These are phyloP conservation scores for Eutrema heterophyllum DNA, from an alignment of 345 rosid genomes.

Conservation along the genomic window DNA sequence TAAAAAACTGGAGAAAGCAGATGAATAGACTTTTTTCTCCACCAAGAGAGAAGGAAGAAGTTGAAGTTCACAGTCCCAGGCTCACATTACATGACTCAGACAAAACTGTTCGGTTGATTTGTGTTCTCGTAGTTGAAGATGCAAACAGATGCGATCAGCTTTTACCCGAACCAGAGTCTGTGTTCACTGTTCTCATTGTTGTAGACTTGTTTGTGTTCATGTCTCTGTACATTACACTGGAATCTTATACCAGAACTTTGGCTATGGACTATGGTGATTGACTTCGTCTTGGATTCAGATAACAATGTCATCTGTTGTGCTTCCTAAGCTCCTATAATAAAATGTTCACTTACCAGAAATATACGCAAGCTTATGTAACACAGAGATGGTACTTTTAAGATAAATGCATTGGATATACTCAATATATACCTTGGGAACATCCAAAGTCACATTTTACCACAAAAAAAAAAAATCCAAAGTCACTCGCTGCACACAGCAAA, in stretches of 20 bases:
- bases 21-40: neutral
- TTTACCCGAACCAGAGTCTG: neutral
- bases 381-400: no score
- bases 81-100: neutral
- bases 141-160: neutral
- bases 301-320: neutral
- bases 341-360: no score
- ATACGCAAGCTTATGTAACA: no score
- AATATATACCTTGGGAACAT: no score
- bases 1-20: neutral
- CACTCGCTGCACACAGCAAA: no score
- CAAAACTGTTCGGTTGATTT: neutral
- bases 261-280: neutral
- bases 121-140: neutral
- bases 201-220: neutral
- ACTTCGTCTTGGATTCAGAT: neutral
- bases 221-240: neutral
- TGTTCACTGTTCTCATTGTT: neutral
- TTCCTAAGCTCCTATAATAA: no score
- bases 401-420: no score
- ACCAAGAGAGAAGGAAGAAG: neutral
- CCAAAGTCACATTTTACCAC: no score
- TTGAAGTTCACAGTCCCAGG: neutral
- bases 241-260: neutral
- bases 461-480: no score